phyloP scores from a whole-genome alignment of 371 early-diverging fungal genomes.

The Chytridiales sp. region DNA sequence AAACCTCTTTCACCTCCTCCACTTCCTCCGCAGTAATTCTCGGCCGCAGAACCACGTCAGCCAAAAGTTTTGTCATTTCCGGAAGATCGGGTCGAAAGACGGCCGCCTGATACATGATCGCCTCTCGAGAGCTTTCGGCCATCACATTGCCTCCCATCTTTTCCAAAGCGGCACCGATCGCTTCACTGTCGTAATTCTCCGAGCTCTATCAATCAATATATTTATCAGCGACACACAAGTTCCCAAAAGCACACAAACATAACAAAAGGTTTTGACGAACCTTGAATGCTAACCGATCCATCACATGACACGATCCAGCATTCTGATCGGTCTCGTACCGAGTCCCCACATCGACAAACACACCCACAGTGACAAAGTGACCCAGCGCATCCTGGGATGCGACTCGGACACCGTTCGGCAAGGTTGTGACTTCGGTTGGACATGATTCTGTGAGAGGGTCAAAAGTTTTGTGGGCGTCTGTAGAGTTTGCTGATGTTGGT shows the following conservation, averaged over 20 bases:
- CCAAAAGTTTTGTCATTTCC: constrained; percentile 69
- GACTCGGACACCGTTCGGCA: constrained; percentile 85
- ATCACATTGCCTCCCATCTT: constrained; percentile 86
- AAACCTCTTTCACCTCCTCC: constrained; percentile 75
- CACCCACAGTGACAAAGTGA: constrained; percentile 86
- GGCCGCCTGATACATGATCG: constrained; percentile 91
- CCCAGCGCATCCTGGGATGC: constrained; percentile 79
- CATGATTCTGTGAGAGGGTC: too few species aligned
- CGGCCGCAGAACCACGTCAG: constrained; percentile 74
- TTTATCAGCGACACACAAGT: neutral
- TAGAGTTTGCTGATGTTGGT: too few species aligned
- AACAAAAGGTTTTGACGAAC: constrained; percentile 38
- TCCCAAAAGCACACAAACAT: neutral
- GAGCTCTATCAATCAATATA: constrained; percentile 23
- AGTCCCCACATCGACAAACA: constrained; percentile 88
- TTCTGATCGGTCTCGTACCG: constrained; percentile 75
- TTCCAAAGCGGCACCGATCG: constrained; percentile 78
- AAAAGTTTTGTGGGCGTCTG: too few species aligned
- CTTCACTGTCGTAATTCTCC: constrained; percentile 45
- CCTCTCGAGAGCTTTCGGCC: constrained; percentile 88
- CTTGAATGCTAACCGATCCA: constrained; percentile 93
- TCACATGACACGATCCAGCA: constrained; percentile 76
- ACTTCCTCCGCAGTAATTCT: constrained; percentile 70
- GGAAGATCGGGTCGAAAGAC: constrained; percentile 82
- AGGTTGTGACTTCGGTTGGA: constrained; percentile 66